Base-by-base conservation (phyloP, 495 filamentous ascomycete species). In the Cercophora scortea region DNA sequence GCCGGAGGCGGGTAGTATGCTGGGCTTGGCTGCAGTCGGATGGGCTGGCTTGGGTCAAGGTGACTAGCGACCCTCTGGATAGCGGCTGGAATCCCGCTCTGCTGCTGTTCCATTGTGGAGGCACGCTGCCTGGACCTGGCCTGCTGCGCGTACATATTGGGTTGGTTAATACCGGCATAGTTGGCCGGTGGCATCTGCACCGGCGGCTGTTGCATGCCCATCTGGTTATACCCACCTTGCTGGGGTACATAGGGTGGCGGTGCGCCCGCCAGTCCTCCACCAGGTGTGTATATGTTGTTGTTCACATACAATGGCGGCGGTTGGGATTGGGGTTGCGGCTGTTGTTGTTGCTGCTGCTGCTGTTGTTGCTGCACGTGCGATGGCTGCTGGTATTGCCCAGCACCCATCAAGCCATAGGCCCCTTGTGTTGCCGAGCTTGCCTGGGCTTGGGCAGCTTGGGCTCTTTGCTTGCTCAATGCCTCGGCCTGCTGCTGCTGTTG, bases 1-100 rank as follows among this genome's bases (percentile, higher is more conserved):
- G 88, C 81, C n/a, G 91, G 91, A 8, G 93, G 93, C 13, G 93
- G 94, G 59, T 96, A 97, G 67, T 99, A 99, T 8, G 94, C 94
- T 2, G 94, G 94, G 53, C 90, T 96, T 6, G 94, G 94, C 63
- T 99, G 94, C 39, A 96, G 68, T 42, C 94, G 79, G 61, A 99
- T 97, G 0, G 94, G 94, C 35, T 90, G 88, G 52, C 81, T 96
- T 6, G 94, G 94, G 63, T 99, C 92, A 46, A 99, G 83, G 66
- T 96, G 93, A 63, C 89, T 95, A 10, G 91, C 91, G n/a, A 97
- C 93, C 52, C 94, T 76, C 64, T 99, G 94, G 49, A 99, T 90
- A 0, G 90, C 84, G 9, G 88, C 80, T 0, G 94, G 94, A 49
- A 99, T 92, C 7, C 93, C 92, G 50, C 85, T 87, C 62, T 88